Evolutionary conservation across 2,329 filamentous ascomycete species (phyloP), one percentile per base, ranked within the genome.

Genomic region (Calonectria pseudoturangicola): DNA sequence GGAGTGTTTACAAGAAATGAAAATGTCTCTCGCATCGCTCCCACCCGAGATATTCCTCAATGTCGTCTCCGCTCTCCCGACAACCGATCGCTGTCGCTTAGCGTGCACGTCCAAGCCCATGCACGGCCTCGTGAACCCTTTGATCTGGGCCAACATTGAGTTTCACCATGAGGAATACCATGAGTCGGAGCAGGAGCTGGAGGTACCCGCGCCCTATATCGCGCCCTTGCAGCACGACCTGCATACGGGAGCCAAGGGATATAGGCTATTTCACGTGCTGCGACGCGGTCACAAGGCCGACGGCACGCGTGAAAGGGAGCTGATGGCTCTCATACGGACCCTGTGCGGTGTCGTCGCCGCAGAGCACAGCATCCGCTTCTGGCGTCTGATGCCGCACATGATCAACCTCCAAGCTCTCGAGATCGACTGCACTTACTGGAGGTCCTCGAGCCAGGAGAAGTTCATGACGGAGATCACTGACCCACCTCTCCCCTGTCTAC

Each of bases 71-170:
- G 12, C 10, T 4, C 27, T 63, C 25, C 18, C 58, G 3, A 33
- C 39, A 4, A 28, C 39, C 16, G 58, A 63, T 28, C 41, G 21
- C 15, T 28, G 39, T 4, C 7, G 39, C 13, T 25, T 63, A 16
- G 41, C 39, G 21, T 30, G 27, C 58, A 63, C 58, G 16, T 63
- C 33, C 58, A 63, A 45, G 27, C 25, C 13, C 58, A 27, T 47
- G 39, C 25, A 47, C 41, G 10, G 8, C 2, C 41, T 30, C 27
- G 4, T 63, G 2, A 47, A 47, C 25, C 41, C 58, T 18, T 27
- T 63, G 8, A 43, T 63, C 27, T 63, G 58, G 58, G 28, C 39
- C 41, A 43, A 63, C 41, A 28, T 63, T 16, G 58, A 47, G 58
- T 47, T 63, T 9, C 39, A 63, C 41, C 27, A 28, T 9, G 9